Conservation (phyloP, 805 yeast genomes). For the Candida arabinofermentans region DNA sequence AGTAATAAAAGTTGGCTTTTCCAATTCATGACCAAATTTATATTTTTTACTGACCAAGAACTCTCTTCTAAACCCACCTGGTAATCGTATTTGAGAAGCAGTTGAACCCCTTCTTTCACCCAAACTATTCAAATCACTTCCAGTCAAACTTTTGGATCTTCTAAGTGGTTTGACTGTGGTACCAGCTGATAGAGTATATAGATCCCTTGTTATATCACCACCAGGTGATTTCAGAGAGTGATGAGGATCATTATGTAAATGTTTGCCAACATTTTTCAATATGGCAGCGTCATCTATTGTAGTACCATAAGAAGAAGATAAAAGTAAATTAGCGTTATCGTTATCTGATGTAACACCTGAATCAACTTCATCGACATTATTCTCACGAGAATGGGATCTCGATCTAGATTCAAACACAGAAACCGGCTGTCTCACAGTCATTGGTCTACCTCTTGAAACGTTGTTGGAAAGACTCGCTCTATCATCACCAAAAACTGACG, state of each 20-base stretch:
- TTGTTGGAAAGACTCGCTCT: background rate
- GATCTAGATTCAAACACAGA: slow-evolving; percentile 3
- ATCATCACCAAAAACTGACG: slow-evolving; percentile 22
- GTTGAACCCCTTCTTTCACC: slow-evolving; percentile 52
- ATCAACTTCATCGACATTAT: background rate
- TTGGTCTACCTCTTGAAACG: slow-evolving; percentile 4
- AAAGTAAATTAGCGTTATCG: background rate
- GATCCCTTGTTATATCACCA: slow-evolving; percentile 49
- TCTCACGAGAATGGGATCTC: background rate
- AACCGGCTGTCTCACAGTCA: background rate
- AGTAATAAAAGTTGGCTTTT: slow-evolving; percentile 49
- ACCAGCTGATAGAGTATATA: slow-evolving; percentile 31
- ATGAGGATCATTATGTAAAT: slow-evolving; percentile 32
- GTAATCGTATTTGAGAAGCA: slow-evolving; percentile 68
- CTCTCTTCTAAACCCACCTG: slow-evolving; percentile 81
- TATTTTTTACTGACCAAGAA: slow-evolving; percentile 39
- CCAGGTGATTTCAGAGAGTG: slow-evolving; percentile 39
- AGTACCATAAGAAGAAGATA: slow-evolving; percentile 22
- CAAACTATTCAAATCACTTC: slow-evolving; percentile 16
- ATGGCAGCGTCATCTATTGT: slow-evolving; percentile 32
- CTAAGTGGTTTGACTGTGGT: slow-evolving; percentile 11
- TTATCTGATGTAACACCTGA: slow-evolving; percentile 1
- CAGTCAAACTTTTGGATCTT: slow-evolving; percentile 28
- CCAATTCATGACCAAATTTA: slow-evolving; percentile 26
- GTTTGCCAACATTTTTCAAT: slow-evolving; percentile 33